Evolutionary conservation across 352 stramenopile genomes (phyloP), one percentile per base, ranked within the genome.

Genomic region (Globisporangium polare): DNA sequence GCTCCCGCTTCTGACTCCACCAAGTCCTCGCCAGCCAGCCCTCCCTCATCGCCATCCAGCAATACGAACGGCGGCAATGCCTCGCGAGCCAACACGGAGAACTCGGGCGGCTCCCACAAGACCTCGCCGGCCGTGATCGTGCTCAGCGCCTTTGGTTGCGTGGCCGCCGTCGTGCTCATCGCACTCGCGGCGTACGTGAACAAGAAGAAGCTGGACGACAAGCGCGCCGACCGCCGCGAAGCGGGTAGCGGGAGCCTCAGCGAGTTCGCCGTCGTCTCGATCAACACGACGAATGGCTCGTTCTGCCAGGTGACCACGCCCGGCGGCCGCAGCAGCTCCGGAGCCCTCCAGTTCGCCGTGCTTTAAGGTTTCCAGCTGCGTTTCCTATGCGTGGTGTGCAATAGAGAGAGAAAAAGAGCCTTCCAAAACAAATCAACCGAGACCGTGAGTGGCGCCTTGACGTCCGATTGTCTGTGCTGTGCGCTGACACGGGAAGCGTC

Each of bases 91-190:
- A 70, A 66, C 18, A 58, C 50, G 3, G 49, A 64, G 18, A 33
- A 50, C 5, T 60, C 57, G 26, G 50, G 39, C 33, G 37, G 24
- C 6, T 20, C 5, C 37, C 37, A 61, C 41, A 29, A 50, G 41
- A 78, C 72, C 5, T 74, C 62, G 18, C 68, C 72, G 7, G 65
- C 64, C 20, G 47, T 79, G 20, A 37, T 79, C 13, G 54, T 65
- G 5, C 66, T 79, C 18, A 60, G 63, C 2, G 60, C 62, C 22
- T 41, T 74, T 20, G 72, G 65, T 0, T 63, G 65, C 37, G 39
- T 72, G 31, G 67, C 50, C 6, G 29, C 70, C 0, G 41, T 74
- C 33, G 60, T 72, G 60, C 63, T 76, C 12, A 47, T 69, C 12
- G 66, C 55, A 8, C 58, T 79, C 22, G 68, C 69, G 13, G 20